Base-by-base conservation (phyloP, 768 basidiomycete genomes). In the Glaciozyma martinii region DNA sequence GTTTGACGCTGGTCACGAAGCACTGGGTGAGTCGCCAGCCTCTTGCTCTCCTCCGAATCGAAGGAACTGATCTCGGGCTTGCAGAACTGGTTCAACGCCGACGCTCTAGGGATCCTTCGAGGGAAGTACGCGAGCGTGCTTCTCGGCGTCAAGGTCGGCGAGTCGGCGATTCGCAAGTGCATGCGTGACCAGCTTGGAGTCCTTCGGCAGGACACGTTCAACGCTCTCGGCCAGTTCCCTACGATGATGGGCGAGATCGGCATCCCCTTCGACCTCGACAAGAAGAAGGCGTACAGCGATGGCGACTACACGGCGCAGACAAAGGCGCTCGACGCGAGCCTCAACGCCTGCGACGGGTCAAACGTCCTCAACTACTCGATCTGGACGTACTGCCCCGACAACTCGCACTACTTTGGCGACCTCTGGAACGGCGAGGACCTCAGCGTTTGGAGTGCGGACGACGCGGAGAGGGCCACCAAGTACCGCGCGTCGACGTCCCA, bases 391-490 rank as follows among this genome's bases (percentile, higher is more conserved):
- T 71, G 71, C 25, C 76, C 78, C 1, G 88, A 94, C 71, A 86
- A 85, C 73, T 80, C 80, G 30, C 90, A 97, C 74, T 79, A 83
- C 73, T 95, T 89, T 89, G 91, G 94, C 19, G 94, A 99, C 77
- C 86, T 86, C 1, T 99, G 93, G 94, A 93, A 97, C 75, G 83
- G 89, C 77, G 94, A 99, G 78, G 94, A 98, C 78, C 76, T 98
- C 64, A 90, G 88, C 68, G 67, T 98, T 19, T 97, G 89, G 89
- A 86, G 86, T 71, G 70, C 76, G 5, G 89, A 91, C 69, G 92
- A 97, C 52, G 59, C 56, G 6, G 65, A 62, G 55, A 30, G 61
- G 40, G 61, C 61, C 60, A n/a, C 27, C 32, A 5, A 27, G 21
- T 33, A 49, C 23, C 55, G 60, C 5, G 30, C 60, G 3, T 9